Base-by-base conservation (phyloP, 306 rosid genomes). In the Quercus agrifolia region DNA sequence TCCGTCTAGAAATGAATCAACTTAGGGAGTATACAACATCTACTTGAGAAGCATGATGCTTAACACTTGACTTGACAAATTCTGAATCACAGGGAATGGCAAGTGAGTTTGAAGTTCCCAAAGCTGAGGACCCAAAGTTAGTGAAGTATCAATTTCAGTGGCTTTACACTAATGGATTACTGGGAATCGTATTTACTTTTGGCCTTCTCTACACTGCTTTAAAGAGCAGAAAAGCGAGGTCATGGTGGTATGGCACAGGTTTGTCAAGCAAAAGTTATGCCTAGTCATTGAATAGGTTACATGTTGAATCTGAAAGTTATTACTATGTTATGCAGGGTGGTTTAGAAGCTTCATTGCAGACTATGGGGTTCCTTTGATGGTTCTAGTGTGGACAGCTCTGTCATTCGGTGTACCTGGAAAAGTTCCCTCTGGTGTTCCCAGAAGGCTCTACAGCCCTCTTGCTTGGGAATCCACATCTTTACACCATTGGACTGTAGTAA, bases 191-290 rank as follows among this genome's bases (percentile, higher is more conserved):
- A 80, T 92, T 92, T 84, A 84, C 90, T 78, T 81, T 83, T 75
- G 97, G 97, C 55, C 90, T 94, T 75, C 97, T 94, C 54, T 88
- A 41, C 76, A 88, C 94, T 73, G 79, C 97, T 55, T 78, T 92
- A 31, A 94, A 86, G 78, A 92, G 92, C 84, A 88, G 97, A 86
- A 91, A 80, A 77, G 98, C 97, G 0, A 88, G 98, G 80, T 88
- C 94, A 35, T 94, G 97, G 98, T 81, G 86, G 76, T 94, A 92
- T 58, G 89, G 90, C 46, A 88, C 97, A 90, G 97, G 94, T 94
- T 84, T 77, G 90, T 83, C 57, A 30, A 64, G 25, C 74, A 75
- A 18, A 14, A 27, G 28, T 70, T 71, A 27, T 59, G 30, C 44
- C 21, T 58, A 68, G 23, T 73, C 68, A 14, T 57, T 55, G 3